Conservation (phyloP, 495 filamentous ascomycete genomes). For the Durotheca rogersii region DNA sequence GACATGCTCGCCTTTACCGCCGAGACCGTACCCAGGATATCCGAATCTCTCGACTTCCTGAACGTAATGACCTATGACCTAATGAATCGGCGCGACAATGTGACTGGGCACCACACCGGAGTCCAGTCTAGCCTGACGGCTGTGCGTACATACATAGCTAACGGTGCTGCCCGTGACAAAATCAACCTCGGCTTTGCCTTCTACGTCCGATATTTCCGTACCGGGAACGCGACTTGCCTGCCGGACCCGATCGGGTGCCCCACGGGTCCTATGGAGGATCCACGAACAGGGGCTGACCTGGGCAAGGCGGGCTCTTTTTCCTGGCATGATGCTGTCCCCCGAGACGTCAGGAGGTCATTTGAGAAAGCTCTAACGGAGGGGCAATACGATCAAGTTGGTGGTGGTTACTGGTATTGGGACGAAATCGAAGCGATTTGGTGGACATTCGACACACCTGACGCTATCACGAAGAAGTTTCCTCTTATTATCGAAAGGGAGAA, state of each 20-base stretch:
- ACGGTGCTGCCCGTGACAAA: constrained; percentile 57
- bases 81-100: constrained; percentile 70
- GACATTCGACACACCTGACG: constrained; percentile 69
- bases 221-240: constrained; percentile 52
- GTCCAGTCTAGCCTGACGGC: constrained; percentile 55
- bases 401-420: constrained; percentile 73
- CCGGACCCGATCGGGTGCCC: constrained; percentile 60
- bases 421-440: constrained; percentile 61
- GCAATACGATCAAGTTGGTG: constrained; percentile 56
- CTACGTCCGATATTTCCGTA: constrained; percentile 73
- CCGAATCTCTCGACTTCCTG: constrained; percentile 65
- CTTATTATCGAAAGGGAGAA: constrained; percentile 57
- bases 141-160: constrained; percentile 60
- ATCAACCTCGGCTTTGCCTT: constrained; percentile 74
- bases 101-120: constrained; percentile 67
- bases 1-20: constrained; percentile 75
- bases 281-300: constrained; percentile 62
- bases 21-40: constrained; percentile 63
- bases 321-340: constrained; percentile 54
- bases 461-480: constrained; percentile 64
- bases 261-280: constrained; percentile 63
- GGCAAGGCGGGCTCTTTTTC: constrained; percentile 63
- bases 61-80: constrained; percentile 83
- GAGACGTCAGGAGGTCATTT: constrained; percentile 49
- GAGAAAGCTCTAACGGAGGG: constrained; percentile 55